These are phyloP conservation scores for Solanum virginianum DNA, from an alignment of 257 asterid genomes.

Conservation along the genomic window DNA sequence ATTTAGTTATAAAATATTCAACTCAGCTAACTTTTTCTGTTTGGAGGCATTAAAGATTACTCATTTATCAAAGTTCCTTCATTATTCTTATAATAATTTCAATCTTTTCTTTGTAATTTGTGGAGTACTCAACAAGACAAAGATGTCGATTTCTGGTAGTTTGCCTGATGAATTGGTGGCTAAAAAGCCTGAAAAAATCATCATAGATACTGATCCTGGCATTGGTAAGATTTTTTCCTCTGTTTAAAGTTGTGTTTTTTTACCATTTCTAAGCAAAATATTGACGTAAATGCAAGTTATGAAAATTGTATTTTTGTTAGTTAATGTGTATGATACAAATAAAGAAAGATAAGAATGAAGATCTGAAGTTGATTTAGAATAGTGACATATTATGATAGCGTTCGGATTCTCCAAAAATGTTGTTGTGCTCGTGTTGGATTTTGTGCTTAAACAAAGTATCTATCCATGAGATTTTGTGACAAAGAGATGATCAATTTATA, in stretches of 20 bases:
- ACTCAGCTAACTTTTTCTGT: not conserved
- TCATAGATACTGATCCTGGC: slow-evolving; percentile 38
- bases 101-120: not conserved
- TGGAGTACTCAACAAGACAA: not conserved
- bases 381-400: not conserved
- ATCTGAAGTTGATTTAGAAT: not conserved
- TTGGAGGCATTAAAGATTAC: not conserved
- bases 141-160: not conserved
- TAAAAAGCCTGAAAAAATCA: slow-evolving; percentile 7
- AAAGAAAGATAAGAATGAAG: not conserved
- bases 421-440: not conserved
- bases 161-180: not conserved
- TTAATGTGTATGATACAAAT: not conserved
- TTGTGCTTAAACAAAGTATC: not conserved
- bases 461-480: not conserved
- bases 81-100: not conserved
- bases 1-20: not conserved
- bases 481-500: not conserved
- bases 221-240: slow-evolving; percentile 10
- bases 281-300: not conserved
- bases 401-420: no score
- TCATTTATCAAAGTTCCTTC: not conserved
- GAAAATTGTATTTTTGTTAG: not conserved
- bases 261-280: not conserved
- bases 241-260: not conserved